Evolutionary conservation across 305 asterid genomes (phyloP), one percentile per base, ranked within the genome.

Genomic region (Rubia occidens): DNA sequence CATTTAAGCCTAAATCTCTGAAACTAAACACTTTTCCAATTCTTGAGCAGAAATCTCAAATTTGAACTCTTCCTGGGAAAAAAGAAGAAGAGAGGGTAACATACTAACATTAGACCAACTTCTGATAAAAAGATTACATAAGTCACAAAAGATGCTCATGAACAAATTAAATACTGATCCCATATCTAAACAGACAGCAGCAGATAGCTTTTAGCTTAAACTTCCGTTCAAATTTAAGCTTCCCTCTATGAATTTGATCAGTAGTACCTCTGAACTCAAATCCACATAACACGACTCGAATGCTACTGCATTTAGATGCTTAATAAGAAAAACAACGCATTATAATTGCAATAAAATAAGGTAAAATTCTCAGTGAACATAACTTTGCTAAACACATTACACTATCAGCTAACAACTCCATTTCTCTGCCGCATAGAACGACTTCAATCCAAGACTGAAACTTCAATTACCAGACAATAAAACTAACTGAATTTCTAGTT

Each of bases 391-490:
- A 47, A 47, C 18, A 47, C 15, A 14, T 47, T 47, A 47, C 13
- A 17, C 0, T 47, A 6, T 47, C 4, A 47, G 54, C 54, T 47
- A 13, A 47, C 17, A 47, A 47, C 54, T 47, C 17, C 54, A 47
- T 13, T 47, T 13, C 60, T 54, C 11, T 17, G 60, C 18, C 60
- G 11, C 26, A 7, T 11, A n/a, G 60, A 54, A n/a, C 35, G 2
- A 17, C 61, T 56, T 56, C 61, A 56, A 56, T 20, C 35, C 0
- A 56, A 56, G 32, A 17, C 59, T 5, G 24, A 54, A 4, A 54
- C 59, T 15, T 54, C 59, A 54, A 54, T 54, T n/a, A 54, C 60
- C 24, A 56, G 56, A 10, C 61, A 56, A 20, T 56, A 56, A 56
- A 56, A 26, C 63, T 24, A 20, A 17, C 56, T 51, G 65, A 32